Evolutionary conservation across 352 stramenopile genomes (phyloP).

Genomic region (Pseudoperonospora humuli): DNA sequence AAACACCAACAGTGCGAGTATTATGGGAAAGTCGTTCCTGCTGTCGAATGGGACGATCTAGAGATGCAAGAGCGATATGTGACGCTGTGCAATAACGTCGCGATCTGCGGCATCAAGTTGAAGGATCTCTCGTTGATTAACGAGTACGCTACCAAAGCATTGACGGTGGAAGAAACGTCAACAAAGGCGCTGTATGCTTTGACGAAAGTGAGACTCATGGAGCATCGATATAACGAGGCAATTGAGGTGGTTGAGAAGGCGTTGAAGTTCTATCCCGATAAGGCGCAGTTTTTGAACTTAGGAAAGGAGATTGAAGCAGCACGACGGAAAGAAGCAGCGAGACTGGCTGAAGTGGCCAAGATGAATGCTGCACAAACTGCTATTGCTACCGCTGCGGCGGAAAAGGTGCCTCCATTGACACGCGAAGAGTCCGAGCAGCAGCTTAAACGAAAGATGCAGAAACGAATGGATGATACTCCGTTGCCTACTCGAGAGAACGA

Average conservation of each 20-base stretch:
- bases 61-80: constrained; percentile 39
- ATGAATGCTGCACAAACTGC: constrained; percentile 26
- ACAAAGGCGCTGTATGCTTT: constrained; percentile 69
- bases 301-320: constrained; percentile 35
- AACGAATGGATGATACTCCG: constrained; percentile 28
- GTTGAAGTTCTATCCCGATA: constrained; percentile 31
- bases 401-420: constrained; percentile 9
- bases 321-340: constrained; percentile 19
- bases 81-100: constrained; percentile 67
- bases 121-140: constrained; percentile 40
- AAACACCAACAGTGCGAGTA: constrained; percentile 41
- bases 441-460: constrained; percentile 23
- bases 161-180: constrained; percentile 34
- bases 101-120: constrained; percentile 71
- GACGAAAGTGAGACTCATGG: constrained; percentile 54
- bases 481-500: constrained; percentile 66
- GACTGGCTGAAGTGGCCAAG: constrained; percentile 25
- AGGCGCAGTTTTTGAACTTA: constrained; percentile 43
- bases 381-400: constrained; percentile 2
- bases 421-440: constrained; percentile 40
- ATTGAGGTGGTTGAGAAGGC: constrained; percentile 30
- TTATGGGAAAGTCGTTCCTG: constrained; percentile 30
- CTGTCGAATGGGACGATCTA: constrained; percentile 34
- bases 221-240: constrained; percentile 50
- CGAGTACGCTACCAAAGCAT: constrained; percentile 49